These are phyloP conservation scores for Immersiporthe knoxdaviesiana DNA, from an alignment of 2,329 filamentous ascomycete species.

Conservation along the genomic window DNA sequence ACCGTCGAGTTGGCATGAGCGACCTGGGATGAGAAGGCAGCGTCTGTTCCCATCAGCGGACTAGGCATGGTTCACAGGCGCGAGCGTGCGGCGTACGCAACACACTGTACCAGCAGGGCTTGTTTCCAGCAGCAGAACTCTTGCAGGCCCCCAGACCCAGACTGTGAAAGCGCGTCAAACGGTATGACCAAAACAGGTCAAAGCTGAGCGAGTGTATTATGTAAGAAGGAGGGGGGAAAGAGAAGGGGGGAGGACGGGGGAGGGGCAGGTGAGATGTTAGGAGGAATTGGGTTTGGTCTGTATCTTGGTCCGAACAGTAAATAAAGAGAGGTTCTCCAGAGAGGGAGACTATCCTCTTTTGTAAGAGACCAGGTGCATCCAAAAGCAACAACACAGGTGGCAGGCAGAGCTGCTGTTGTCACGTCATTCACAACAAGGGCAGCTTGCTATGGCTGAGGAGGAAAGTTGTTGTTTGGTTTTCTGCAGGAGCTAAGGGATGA, in stretches of 20 bases:
- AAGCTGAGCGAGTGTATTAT: neutral
- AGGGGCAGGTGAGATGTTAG: neutral
- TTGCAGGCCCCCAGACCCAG: neutral
- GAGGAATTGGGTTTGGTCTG: neutral
- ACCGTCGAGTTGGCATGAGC: constrained; percentile 38
- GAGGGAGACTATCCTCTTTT: neutral
- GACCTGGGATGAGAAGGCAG: constrained; percentile 30
- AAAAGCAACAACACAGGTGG: neutral
- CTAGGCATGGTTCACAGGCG: constrained; percentile 27
- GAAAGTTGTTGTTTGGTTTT: neutral
- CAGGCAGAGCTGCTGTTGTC: neutral
- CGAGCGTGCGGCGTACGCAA: neutral
- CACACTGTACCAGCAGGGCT: neutral
- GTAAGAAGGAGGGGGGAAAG: neutral
- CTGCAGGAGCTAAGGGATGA: neutral
- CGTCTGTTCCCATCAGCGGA: constrained; percentile 13
- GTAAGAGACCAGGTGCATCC: neutral
- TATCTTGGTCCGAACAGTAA: neutral
- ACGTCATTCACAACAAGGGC: neutral
- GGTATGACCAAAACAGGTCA: neutral
- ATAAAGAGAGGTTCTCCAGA: neutral
- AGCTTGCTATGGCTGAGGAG: neutral
- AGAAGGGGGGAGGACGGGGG: neutral
- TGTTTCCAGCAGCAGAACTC: neutral
- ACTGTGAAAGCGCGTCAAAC: neutral